Evolutionary conservation across 2,329 filamentous ascomycete genomes (phyloP).

Genomic region (Ustulina deusta): DNA sequence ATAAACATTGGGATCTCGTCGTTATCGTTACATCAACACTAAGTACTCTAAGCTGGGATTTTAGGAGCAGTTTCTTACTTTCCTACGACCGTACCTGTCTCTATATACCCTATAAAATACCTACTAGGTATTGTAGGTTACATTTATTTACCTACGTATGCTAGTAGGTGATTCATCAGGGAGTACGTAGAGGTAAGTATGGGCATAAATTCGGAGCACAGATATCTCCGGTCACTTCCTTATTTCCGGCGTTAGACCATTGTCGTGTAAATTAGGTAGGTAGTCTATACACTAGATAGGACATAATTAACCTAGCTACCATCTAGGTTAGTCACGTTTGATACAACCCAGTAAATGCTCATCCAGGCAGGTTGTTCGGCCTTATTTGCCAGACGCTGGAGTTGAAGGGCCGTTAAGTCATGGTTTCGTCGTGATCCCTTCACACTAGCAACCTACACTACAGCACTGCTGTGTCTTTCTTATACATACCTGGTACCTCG

Average conservation of each 20-base stretch:
- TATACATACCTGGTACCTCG: not conserved
- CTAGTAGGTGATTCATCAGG: too few species aligned
- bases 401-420: conserved; percentile 9
- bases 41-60: too few species aligned
- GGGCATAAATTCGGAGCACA: too few species aligned
- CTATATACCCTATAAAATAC: too few species aligned
- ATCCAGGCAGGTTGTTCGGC: not conserved
- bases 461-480: not conserved
- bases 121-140: too few species aligned
- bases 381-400: not conserved
- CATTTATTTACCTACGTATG: too few species aligned
- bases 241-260: not conserved
- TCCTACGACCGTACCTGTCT: too few species aligned
- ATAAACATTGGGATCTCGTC: too few species aligned
- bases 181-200: too few species aligned
- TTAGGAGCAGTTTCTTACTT: not conserved
- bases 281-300: not conserved
- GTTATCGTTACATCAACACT: too few species aligned
- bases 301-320: not conserved
- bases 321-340: not conserved
- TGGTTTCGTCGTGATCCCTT: conserved; percentile 3
- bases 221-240: not conserved
- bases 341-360: not conserved
- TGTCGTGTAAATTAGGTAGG: too few species aligned
- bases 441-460: not conserved